A percentile compares a stretch with the other conserved stretches of the same genome.
Evolutionary conservation across 352 stramenopile species (phyloP).

Genomic region (Phytophthora colocasiae): DNA sequence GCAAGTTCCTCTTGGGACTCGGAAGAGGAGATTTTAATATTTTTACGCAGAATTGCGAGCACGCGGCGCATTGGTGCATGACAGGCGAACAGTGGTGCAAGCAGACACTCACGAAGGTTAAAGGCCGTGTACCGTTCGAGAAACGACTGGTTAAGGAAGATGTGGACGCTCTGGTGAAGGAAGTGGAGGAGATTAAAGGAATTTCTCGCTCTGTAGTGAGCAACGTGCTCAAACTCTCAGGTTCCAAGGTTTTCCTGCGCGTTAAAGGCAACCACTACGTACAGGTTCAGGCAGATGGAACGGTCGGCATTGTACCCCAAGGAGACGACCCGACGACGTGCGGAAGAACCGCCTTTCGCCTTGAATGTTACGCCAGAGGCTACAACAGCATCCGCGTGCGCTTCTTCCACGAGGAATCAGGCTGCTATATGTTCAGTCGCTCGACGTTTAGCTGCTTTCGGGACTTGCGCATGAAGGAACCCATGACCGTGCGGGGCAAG

Average conservation of each 20-base stretch:
- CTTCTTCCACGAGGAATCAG: constrained; percentile 74
- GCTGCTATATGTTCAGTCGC: constrained; percentile 84
- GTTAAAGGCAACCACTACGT: constrained; percentile 82
- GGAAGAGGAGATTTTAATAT: constrained; percentile 88
- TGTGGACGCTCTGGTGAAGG: constrained; percentile 69
- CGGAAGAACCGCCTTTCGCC: constrained; percentile 70
- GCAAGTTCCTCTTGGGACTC: constrained; percentile 83
- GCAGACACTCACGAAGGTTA: constrained; percentile 79
- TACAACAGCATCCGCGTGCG: constrained; percentile 91
- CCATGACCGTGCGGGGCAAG: constrained; percentile 60
- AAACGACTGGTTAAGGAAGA: constrained; percentile 75
- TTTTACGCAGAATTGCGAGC: constrained; percentile 90
- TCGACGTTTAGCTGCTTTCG: constrained; percentile 89
- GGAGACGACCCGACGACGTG: constrained; percentile 51
- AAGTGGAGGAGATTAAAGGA: constrained; percentile 82
- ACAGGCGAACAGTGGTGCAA: constrained; percentile 91
- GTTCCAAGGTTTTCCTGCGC: constrained; percentile 65
- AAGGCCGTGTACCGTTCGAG: constrained; percentile 82
- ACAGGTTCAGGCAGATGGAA: constrained; percentile 52
- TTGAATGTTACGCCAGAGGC: constrained; percentile 79
- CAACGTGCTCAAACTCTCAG: constrained; percentile 72
- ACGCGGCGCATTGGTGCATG: constrained; percentile 90
- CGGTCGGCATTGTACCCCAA: constrained; percentile 61
- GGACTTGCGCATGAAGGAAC: constrained; percentile 83
- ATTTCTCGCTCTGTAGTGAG: constrained; percentile 72